Evolutionary conservation across 257 asterid genomes (phyloP).

Genomic region (Solanum chmielewskii): DNA sequence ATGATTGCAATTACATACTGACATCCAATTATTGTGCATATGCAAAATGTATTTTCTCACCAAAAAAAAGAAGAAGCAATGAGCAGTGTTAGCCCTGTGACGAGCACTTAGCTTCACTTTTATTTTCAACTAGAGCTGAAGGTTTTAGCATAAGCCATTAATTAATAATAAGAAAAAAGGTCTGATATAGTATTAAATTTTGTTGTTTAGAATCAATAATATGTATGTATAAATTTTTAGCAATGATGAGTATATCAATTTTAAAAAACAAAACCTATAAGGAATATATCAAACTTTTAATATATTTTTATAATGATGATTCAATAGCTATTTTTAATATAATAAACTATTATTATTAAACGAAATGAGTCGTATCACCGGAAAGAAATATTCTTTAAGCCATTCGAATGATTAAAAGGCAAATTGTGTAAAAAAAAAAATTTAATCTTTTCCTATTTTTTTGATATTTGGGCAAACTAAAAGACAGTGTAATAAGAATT

Average conservation of each 20-base stretch:
- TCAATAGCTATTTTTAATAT: no score
- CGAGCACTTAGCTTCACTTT: background rate
- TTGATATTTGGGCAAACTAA: background rate
- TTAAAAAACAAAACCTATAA: no score
- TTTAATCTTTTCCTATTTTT: no score
- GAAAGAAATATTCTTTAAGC: background rate
- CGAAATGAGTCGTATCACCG: background rate
- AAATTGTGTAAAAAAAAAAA: no score
- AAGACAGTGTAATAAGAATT: background rate
- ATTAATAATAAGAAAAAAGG: no score
- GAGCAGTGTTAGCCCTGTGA: background rate
- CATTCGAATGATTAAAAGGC: background rate
- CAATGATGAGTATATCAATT: no score
- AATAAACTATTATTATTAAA: no score
- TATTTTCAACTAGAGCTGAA: background rate
- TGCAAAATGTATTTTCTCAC: background rate
- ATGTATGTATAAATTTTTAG: no score
- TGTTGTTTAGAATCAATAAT: no score
- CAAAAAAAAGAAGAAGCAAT: background rate
- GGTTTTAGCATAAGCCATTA: background rate
- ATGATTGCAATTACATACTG: background rate
- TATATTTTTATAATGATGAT: no score
- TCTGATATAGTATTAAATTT: no score
- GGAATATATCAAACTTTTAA: no score
- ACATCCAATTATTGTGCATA: background rate